phyloP scores from a whole-genome alignment of 2,329 filamentous ascomycete species.

The Ceratocystis papillata region DNA sequence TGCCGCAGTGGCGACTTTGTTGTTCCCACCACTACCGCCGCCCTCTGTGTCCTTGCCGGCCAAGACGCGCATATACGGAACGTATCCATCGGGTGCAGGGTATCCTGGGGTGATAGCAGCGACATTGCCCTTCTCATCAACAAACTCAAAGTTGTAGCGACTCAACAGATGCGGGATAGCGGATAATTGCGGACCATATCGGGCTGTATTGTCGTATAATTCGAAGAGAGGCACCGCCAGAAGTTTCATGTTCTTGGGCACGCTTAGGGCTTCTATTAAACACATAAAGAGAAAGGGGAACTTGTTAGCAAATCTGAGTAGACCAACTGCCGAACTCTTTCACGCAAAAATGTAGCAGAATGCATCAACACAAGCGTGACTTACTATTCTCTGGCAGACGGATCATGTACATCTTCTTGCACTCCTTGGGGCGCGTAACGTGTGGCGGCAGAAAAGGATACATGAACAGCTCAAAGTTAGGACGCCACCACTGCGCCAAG shows the following conservation, averaged over 20 bases:
- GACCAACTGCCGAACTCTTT: no score
- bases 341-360: neutral
- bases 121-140: slow-evolving; percentile 83
- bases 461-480: slow-evolving; percentile 99
- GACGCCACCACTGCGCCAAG: slow-evolving; percentile 95
- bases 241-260: slow-evolving; percentile 99
- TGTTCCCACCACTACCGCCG: slow-evolving; percentile 30
- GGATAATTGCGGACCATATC: slow-evolving; percentile 91
- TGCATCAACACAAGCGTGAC: slow-evolving; percentile 29
- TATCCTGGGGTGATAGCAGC: slow-evolving; percentile 73
- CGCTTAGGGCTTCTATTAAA: slow-evolving; percentile 76
- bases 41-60: slow-evolving; percentile 43
- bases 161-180: slow-evolving; percentile 92
- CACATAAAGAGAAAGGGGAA: neutral
- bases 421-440: slow-evolving; percentile 93
- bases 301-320: slow-evolving; percentile 26
- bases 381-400: slow-evolving; percentile 83
- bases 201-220: slow-evolving; percentile 90
- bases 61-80: slow-evolving; percentile 55
- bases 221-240: slow-evolving; percentile 94
- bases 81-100: slow-evolving; percentile 42
- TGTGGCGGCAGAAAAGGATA: slow-evolving; percentile 96
- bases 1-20: neutral
- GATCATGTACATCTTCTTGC: slow-evolving; percentile 98
- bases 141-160: slow-evolving; percentile 93